phyloP scores from a whole-genome alignment of 768 basidiomycete species.

The Collybiopsis luxurians region DNA sequence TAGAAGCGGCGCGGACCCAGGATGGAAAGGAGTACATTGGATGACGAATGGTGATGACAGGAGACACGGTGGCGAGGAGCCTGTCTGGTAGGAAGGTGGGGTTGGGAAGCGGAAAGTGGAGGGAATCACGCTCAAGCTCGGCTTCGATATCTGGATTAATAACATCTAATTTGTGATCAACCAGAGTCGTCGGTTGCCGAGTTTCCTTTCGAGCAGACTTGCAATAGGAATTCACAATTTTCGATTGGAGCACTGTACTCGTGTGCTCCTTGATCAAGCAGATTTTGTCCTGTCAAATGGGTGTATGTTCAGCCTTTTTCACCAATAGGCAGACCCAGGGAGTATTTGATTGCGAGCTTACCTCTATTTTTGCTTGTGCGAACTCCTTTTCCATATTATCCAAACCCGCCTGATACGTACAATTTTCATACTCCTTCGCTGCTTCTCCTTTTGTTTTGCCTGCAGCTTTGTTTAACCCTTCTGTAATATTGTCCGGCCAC shows the following conservation, averaged over 20 bases:
- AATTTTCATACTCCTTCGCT: background rate
- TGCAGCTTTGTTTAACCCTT: background rate
- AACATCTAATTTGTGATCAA: constrained; percentile 3
- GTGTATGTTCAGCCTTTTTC: too few relatives aligned
- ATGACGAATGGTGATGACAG: constrained; percentile 5
- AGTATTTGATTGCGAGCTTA: background rate
- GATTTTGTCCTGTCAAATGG: constrained; percentile 6
- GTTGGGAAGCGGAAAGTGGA: constrained; percentile 3
- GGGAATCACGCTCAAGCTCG: too few relatives aligned
- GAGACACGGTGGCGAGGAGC: background rate
- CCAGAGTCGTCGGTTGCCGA: background rate
- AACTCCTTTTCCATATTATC: background rate
- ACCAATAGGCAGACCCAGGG: too few relatives aligned
- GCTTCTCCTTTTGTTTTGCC: background rate
- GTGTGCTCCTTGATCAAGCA: constrained; percentile 1
- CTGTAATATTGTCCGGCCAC: background rate
- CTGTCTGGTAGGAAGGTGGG: constrained; percentile 6
- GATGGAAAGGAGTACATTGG: background rate
- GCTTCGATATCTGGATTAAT: background rate
- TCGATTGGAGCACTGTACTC: background rate
- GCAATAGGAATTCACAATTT: background rate
- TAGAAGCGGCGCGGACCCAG: background rate
- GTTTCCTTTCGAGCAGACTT: background rate
- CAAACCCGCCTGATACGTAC: background rate
- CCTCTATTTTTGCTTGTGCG: background rate